These are phyloP conservation scores for Vachellia collinsii DNA, from an alignment of 306 rosid species.

Conservation along the genomic window DNA sequence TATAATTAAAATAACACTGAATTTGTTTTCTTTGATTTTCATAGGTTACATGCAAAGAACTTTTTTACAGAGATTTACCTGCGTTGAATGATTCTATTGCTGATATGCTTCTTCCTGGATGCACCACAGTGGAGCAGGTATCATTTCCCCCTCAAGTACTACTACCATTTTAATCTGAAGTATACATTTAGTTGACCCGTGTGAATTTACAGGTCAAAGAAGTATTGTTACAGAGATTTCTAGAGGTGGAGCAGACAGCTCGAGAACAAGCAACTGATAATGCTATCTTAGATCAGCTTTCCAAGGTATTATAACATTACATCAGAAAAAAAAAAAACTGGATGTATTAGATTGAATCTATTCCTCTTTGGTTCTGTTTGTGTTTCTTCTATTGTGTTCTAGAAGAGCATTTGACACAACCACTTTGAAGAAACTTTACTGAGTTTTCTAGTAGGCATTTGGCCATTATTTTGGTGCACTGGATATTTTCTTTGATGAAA, in stretches of 20 bases:
- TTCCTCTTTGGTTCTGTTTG: conserved; percentile 9
- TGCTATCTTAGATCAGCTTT: conserved; percentile 75
- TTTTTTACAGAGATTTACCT: conserved; percentile 90
- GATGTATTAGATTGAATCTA: conserved; percentile 25
- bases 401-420: not conserved
- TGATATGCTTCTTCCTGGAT: conserved; percentile 80
- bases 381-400: not conserved
- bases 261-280: conserved; percentile 94
- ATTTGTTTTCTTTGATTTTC: conserved; percentile 33
- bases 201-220: conserved; percentile 71
- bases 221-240: conserved; percentile 64
- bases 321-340: conserved; percentile 4
- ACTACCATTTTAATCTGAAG: conserved; percentile 9
- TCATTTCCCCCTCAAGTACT: not conserved
- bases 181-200: conserved; percentile 22
- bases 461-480: not conserved
- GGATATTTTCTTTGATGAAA: not conserved
- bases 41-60: conserved; percentile 94
- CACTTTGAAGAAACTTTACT: not conserved
- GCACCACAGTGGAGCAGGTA: conserved; percentile 83
- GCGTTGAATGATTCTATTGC: conserved; percentile 85
- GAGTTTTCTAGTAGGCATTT: not conserved
- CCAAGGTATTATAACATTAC: conserved; percentile 58
- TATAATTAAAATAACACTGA: not conserved
- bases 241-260: conserved; percentile 85